These are phyloP conservation scores for Entoloma clypeatum DNA, from an alignment of 1,284 basidiomycete species.

Conservation along the genomic window DNA sequence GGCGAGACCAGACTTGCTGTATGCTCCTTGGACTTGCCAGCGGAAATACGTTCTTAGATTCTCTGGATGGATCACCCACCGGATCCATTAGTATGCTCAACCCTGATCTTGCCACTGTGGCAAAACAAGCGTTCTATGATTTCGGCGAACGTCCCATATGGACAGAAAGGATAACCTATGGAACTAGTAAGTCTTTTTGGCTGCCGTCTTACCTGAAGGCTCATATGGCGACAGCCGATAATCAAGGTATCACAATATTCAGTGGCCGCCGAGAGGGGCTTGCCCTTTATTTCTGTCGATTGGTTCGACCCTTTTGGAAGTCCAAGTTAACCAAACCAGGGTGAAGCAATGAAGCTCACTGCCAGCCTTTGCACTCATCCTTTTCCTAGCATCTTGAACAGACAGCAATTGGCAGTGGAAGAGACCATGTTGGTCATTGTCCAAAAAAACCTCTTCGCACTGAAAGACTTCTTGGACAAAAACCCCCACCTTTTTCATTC, in stretches of 20 bases:
- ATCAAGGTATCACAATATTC: conserved; percentile 72
- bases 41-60: conserved; percentile 71
- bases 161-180: conserved; percentile 72
- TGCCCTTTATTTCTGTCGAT: conserved; percentile 81
- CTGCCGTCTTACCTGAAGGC: background rate
- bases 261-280: conserved; percentile 90
- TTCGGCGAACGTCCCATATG: conserved; percentile 78
- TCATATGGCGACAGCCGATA: conserved; percentile 44
- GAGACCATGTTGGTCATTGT: conserved; percentile 64
- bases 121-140: conserved; percentile 81
- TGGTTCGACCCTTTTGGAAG: conserved; percentile 88
- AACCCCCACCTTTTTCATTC: conserved; percentile 81
- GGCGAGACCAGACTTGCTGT: conserved; percentile 85
- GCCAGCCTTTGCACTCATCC: conserved; percentile 1
- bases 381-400: conserved; percentile 15
- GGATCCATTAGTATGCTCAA: conserved; percentile 50
- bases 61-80: conserved; percentile 42
- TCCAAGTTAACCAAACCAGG: conserved; percentile 63
- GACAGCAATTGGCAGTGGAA: conserved; percentile 55
- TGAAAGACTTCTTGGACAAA: conserved; percentile 74
- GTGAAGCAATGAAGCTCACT: conserved; percentile 43
- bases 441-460: conserved; percentile 74
- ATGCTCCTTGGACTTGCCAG: conserved; percentile 83
- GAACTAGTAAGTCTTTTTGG: conserved; percentile 34
- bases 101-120: conserved; percentile 61